Percentiles rank a stretch among this genome's conserved stretches.
Evolutionary conservation across 2,329 filamentous ascomycete species (phyloP).

Genomic region (Aureobasidium sp.): DNA sequence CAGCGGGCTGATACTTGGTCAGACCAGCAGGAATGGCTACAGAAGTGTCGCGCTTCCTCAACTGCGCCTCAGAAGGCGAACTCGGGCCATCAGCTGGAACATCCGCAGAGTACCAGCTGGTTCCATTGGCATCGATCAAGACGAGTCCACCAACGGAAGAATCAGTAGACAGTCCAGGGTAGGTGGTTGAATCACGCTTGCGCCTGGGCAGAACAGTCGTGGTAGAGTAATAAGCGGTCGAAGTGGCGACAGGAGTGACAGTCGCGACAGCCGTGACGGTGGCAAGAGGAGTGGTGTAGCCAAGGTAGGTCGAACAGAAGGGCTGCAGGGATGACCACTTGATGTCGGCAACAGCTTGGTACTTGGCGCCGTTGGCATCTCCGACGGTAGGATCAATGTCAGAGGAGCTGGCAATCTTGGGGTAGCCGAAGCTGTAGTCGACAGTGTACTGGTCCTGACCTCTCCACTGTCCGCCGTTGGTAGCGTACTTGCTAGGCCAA

Average conservation of each 20-base stretch:
- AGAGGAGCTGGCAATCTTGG: neutral
- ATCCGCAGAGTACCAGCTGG: neutral
- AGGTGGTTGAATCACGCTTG: neutral
- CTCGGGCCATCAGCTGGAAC: too few relatives aligned
- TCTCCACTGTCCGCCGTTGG: slow-evolving; percentile 16
- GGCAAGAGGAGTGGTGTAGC: slow-evolving; percentile 11
- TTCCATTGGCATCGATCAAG: neutral
- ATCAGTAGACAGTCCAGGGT: neutral
- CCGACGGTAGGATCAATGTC: neutral
- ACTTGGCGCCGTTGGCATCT: neutral
- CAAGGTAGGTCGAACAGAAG: slow-evolving; percentile 16
- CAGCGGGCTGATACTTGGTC: neutral
- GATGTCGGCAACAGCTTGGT: slow-evolving; percentile 17
- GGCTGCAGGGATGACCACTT: slow-evolving; percentile 15
- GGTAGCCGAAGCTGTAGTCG: slow-evolving; percentile 15
- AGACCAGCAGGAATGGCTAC: neutral
- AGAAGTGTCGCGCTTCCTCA: too few relatives aligned
- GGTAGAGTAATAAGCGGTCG: neutral
- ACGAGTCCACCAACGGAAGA: neutral
- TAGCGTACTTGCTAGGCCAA: slow-evolving; percentile 20
- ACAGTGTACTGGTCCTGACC: slow-evolving; percentile 17
- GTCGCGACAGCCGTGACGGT: neutral
- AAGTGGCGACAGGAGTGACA: neutral
- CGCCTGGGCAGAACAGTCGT: neutral
- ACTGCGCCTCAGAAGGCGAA: too few relatives aligned